These are phyloP conservation scores for Cryptosporidium bovis DNA, from an alignment of 169 alveolate species.

Conservation along the genomic window DNA sequence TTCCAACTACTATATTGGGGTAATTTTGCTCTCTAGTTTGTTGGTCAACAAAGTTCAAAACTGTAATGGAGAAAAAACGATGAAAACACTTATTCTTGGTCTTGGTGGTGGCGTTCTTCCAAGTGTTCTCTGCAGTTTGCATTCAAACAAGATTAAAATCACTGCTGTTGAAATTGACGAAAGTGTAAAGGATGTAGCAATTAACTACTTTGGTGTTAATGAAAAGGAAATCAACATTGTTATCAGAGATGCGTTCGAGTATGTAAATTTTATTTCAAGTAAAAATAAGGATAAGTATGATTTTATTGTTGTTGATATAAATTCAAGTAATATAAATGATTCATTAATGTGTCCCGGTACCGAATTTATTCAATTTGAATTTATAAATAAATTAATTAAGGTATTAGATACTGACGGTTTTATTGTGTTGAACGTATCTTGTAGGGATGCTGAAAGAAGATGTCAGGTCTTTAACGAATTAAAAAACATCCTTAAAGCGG, in stretches of 20 bases:
- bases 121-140: conserved; percentile 10
- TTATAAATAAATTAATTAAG: conserved; percentile 8
- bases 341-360: conserved; percentile 70
- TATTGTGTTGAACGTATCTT: conserved; percentile 50
- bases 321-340: conserved; percentile 45
- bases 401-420: conserved; percentile 18
- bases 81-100: conserved; percentile 34
- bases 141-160: conserved; percentile 1
- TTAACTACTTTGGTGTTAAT: conserved; percentile 30
- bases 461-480: conserved; percentile 14
- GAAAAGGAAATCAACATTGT: conserved; percentile 7
- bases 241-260: conserved; percentile 45
- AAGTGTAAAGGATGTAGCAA: conserved; percentile 27
- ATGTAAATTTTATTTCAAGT: not conserved
- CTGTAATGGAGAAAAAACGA: not conserved
- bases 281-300: not conserved
- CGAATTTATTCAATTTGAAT: conserved; percentile 13
- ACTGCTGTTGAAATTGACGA: conserved; percentile 54
- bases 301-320: conserved; percentile 61
- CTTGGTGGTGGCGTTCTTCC: conserved; percentile 66
- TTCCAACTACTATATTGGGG: conserved; percentile 65
- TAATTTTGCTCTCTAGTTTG: conserved; percentile 26
- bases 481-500: not conserved
- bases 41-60: not conserved
- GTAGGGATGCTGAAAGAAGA: conserved; percentile 37